These are phyloP conservation scores for Ceratocystis cubensis DNA, from an alignment of 2,329 filamentous ascomycete species.

Conservation along the genomic window DNA sequence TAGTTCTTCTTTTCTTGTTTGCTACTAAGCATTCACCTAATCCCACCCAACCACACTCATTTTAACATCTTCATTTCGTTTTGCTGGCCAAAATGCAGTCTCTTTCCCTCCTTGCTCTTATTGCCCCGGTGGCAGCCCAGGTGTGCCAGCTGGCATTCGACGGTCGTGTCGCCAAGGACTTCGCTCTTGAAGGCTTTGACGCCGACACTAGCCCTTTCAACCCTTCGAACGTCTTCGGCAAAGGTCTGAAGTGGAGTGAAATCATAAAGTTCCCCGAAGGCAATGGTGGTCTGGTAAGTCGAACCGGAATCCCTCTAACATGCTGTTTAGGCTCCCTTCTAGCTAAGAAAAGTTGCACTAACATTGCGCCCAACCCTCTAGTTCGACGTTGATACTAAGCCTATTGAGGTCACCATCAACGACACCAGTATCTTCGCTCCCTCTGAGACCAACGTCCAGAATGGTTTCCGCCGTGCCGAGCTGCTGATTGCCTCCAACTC, in stretches of 20 bases:
- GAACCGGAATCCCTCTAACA: background rate
- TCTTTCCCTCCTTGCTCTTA: slow-evolving; percentile 27
- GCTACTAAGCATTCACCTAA: background rate
- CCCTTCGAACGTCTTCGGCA: slow-evolving; percentile 40
- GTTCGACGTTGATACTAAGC: slow-evolving; percentile 35
- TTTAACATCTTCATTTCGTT: slow-evolving; percentile 5
- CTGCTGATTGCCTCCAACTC: slow-evolving; percentile 40
- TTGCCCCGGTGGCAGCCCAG: slow-evolving; percentile 20
- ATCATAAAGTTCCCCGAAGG: slow-evolving; percentile 36
- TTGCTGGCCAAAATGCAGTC: slow-evolving; percentile 20
- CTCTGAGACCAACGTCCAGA: slow-evolving; percentile 37
- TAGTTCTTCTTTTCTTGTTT: slow-evolving; percentile 15
- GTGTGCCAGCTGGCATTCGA: slow-evolving; percentile 29
- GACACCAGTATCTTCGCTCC: slow-evolving; percentile 49
- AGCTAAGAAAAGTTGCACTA: background rate
- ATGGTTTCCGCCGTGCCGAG: slow-evolving; percentile 49
- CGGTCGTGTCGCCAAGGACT: slow-evolving; percentile 33
- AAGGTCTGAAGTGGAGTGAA: slow-evolving; percentile 38
- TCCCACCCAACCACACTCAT: background rate
- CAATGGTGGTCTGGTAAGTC: slow-evolving; percentile 30
- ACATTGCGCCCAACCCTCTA: slow-evolving; percentile 10
- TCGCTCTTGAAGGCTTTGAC: slow-evolving; percentile 33
- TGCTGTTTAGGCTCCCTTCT: background rate
- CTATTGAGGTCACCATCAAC: slow-evolving; percentile 43
- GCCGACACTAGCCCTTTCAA: slow-evolving; percentile 33